A percentile compares a stretch with the other conserved stretches of the same genome.
These are phyloP conservation scores for Osmanthus fragrans DNA, from an alignment of 257 asterid genomes.

Conservation along the genomic window DNA sequence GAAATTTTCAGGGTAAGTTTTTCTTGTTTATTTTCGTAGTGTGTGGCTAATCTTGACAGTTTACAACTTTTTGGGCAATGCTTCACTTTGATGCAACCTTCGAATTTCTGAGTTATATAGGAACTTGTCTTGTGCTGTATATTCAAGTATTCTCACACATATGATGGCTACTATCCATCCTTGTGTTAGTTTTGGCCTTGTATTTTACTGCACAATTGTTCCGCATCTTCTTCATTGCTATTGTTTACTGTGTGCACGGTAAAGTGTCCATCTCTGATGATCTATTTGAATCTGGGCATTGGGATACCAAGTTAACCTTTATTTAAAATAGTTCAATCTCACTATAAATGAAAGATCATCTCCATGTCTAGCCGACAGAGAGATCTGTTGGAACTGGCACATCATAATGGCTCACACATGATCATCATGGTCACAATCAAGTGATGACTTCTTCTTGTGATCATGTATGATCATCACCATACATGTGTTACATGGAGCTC, in stretches of 20 bases:
- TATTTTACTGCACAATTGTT: neutral
- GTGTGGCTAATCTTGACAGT: neutral
- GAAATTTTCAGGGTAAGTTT: neutral
- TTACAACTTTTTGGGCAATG: neutral
- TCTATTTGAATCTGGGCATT: neutral
- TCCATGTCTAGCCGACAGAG: neutral
- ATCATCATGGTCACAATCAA: no score
- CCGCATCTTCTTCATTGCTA: neutral
- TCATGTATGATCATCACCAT: no score
- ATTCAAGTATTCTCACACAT: neutral
- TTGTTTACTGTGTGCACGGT: neutral
- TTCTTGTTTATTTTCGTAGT: neutral
- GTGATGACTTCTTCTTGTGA: no score
- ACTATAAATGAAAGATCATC: neutral
- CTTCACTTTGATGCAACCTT: neutral
- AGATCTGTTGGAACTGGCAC: no score
- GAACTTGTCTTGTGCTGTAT: neutral
- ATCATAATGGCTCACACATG: no score
- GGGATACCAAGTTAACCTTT: no score
- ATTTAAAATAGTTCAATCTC: neutral
- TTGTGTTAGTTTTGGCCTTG: neutral
- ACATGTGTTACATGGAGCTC: no score
- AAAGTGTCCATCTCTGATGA: neutral
- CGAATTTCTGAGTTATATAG: neutral
- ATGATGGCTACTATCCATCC: neutral